Evolutionary conservation across 2,329 filamentous ascomycete species (phyloP), one percentile per base, ranked within the genome.

Genomic region (Chalara sp.): DNA sequence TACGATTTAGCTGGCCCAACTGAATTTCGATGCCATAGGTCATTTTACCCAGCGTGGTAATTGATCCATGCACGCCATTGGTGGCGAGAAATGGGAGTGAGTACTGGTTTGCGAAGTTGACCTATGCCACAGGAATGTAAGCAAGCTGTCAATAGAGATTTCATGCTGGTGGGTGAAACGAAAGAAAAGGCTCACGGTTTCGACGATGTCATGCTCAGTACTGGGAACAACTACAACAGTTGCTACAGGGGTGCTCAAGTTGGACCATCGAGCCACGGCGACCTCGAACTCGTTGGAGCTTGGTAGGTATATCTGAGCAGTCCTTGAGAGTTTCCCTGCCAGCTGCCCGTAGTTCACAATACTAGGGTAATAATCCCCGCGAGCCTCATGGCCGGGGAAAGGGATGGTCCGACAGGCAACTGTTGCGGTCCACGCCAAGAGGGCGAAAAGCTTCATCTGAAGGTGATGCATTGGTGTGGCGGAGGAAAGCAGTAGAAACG

Each of bases 201-300:
- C 66, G 1, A 66, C 68, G 21, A 80, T 75, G 53, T 80, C 76
- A 6, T 71, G 58, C 57, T 76, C 75, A 0, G 67, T 72, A 2
- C 65, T 68, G 1, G 75, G 72, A 11, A 75, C 68, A 0, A 79
- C 70, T 2, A 76, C 72, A 3, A 76, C 58, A 45, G 70, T 73
- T 7, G 73, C 65, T 1, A 56, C 67, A 3, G 76, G 76, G 1
- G 65, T 58, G 6, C 68, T 63, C 21, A 75, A 56, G 11, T 62
- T 63, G 1, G 76, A 78, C 57, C 57, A 59, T 31, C 57, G 50
- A 11, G 46, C 46, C 29, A 37, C 29, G 12, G 51, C 43, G 1
- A 41, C 46, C 28, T 48, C 52, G 47, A 57, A 59, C 6, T 31
- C 40, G 4, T 51, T 49, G 13, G 57, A 56, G 31, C 53, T 50